Evolutionary conservation across 2,329 filamentous ascomycete species (phyloP).

Genomic region (Cryphonectria radicalis): DNA sequence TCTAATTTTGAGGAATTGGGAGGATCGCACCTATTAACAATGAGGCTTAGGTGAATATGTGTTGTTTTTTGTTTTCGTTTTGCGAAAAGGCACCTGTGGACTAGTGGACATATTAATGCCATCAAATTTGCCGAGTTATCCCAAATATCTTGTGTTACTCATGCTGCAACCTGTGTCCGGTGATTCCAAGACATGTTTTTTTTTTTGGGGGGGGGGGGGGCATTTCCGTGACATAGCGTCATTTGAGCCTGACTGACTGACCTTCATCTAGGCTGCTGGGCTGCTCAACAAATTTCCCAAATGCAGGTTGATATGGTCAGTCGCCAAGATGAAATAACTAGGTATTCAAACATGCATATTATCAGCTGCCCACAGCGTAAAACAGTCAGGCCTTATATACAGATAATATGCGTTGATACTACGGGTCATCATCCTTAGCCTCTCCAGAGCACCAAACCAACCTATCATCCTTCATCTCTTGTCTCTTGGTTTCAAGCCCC

Average conservation of each 20-base stretch:
- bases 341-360: constrained; percentile 26
- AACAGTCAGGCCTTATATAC: constrained; percentile 20
- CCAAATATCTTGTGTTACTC: neutral
- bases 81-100: constrained; percentile 2
- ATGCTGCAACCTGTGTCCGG: neutral
- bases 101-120: constrained; percentile 11
- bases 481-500: neutral
- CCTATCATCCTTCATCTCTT: neutral
- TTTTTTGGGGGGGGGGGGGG: too few relatives aligned
- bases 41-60: neutral
- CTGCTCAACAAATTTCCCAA: neutral
- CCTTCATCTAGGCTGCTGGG: neutral
- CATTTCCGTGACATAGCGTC: neutral
- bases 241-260: neutral
- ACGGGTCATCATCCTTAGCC: neutral
- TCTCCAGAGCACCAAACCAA: neutral
- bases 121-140: neutral
- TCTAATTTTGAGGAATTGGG: neutral
- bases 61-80: too few relatives aligned
- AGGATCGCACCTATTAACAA: neutral
- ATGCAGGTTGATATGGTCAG: neutral
- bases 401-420: constrained; percentile 7
- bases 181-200: neutral
- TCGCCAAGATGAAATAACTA: neutral
- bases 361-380: constrained; percentile 14